phyloP scores from a whole-genome alignment of 257 asterid species.

The Nicotiana attenuata region DNA sequence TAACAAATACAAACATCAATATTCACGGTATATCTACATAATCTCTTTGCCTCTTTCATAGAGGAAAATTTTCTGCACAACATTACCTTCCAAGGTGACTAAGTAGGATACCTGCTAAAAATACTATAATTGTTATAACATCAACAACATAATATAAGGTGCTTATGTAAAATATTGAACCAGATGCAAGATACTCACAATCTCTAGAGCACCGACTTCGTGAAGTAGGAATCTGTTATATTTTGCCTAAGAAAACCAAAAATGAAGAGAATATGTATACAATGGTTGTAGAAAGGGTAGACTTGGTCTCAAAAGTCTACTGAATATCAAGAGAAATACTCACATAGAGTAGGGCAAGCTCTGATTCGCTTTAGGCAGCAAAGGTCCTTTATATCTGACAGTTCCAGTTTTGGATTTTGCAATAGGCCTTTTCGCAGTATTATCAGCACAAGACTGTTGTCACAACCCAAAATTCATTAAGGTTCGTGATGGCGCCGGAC shows the following conservation, averaged over 20 bases:
- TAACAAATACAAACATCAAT: no score
- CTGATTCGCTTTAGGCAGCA: slow-evolving; percentile 27
- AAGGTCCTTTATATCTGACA: slow-evolving; percentile 26
- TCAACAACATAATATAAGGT: not conserved
- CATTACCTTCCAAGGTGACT: slow-evolving; percentile 10
- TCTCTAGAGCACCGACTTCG: slow-evolving; percentile 38
- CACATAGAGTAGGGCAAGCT: slow-evolving; percentile 26
- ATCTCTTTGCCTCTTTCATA: slow-evolving; percentile 36
- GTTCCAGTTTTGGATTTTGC: not conserved
- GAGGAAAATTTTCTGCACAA: no score
- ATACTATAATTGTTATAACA: not conserved
- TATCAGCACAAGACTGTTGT: slow-evolving; percentile 15
- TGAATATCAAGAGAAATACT: slow-evolving; percentile 12
- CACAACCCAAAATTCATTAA: no score
- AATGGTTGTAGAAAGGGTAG: not conserved
- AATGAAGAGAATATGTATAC: not conserved
- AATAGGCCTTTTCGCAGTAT: slow-evolving; percentile 6
- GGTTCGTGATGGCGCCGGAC: no score
- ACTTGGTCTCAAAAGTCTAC: not conserved
- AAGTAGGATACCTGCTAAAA: slow-evolving; percentile 35
- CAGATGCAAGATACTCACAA: slow-evolving; percentile 33
- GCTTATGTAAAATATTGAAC: not conserved
- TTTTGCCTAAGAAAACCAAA: slow-evolving; percentile 19
- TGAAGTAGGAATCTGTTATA: slow-evolving; percentile 48
- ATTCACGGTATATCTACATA: slow-evolving; percentile 19